Evolutionary conservation across 805 yeast species (phyloP).

Genomic region (Wickerhamomyces kurtzmanii): DNA sequence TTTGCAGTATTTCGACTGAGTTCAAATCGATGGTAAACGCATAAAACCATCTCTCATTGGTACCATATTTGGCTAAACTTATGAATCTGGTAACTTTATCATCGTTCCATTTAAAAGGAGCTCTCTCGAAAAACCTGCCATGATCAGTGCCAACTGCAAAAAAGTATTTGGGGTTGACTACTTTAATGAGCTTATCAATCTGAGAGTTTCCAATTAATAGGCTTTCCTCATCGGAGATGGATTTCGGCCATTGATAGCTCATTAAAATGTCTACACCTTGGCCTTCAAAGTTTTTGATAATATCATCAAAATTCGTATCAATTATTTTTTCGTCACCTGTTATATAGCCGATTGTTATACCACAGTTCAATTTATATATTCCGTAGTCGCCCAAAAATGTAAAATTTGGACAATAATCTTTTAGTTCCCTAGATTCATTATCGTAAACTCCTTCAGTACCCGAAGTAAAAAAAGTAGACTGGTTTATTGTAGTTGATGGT

Average conservation of each 20-base stretch:
- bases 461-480: constrained; percentile 14
- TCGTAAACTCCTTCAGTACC: constrained; percentile 9
- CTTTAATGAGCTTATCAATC: constrained; percentile 36
- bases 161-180: constrained; percentile 54
- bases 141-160: constrained; percentile 43
- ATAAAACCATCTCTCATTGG: constrained; percentile 59
- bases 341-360: constrained; percentile 37
- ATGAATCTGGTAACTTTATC: constrained; percentile 48
- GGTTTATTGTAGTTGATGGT: background rate
- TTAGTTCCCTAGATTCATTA: constrained; percentile 3
- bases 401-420: constrained; percentile 14
- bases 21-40: constrained; percentile 44
- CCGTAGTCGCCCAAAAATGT: constrained; percentile 25
- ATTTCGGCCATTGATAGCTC: constrained; percentile 51
- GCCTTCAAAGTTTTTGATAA: constrained; percentile 13
- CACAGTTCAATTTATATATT: constrained; percentile 28
- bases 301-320: constrained; percentile 14
- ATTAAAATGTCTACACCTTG: constrained; percentile 43
- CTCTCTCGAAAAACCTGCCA: constrained; percentile 42
- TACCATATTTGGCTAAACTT: constrained; percentile 51
- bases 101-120: constrained; percentile 49
- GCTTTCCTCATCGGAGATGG: constrained; percentile 34
- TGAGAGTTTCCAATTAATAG: constrained; percentile 33
- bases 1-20: constrained; percentile 13
- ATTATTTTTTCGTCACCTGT: constrained; percentile 18